Evolutionary conservation across 768 basidiomycete genomes (phyloP), one percentile per base, ranked within the genome.

Genomic region (Roridomyces roridus): DNA sequence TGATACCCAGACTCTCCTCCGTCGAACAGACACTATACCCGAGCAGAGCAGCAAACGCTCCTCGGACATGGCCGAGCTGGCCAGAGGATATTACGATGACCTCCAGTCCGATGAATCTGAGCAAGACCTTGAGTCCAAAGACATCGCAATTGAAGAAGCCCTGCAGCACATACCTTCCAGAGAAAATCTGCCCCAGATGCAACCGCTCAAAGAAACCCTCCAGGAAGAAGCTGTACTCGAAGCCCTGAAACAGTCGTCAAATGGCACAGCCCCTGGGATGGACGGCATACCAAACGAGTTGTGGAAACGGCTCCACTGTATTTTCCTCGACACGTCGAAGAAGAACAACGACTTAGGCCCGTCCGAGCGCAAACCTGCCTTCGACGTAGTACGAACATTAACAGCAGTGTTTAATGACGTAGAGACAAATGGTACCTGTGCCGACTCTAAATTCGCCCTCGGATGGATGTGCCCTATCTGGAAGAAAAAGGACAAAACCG

Each of bases 401-500:
- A 31, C 28, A 7, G 17, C 15, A 25, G 28, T 46, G 6, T 46
- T 5, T 23, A 28, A 31, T 8, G 28, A 46, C 26, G 65, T 69
- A 0, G 46, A 65, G 41, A 0, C 0, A 3, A 1, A 63, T n/a
- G 65, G 68, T 0, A 7, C 57, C 1, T 20, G 29, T 26, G 7
- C 21, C 0, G 0, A 9, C 1, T 34, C 53, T 0, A 1, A 2
- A 2, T 75, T 66, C 37, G 25, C 63, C 0, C n/a, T 40, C 3
- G 72, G 67, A 11, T 62, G 57, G 60, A 53, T 62, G 31, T 62
- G 66, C 52, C 68, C 64, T 0, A 25, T 74, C 0, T 74, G 62
- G 28, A 75, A 75, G 28, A 72, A 73, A 28, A 70, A 64, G 21
- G 66, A 67, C 23, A 11, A 12, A 0, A 45, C 24, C 0, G 42